Evolutionary conservation across 2,329 filamentous ascomycete genomes (phyloP), one percentile per base, ranked within the genome.

Genomic region (Dichotomopilus funicola): DNA sequence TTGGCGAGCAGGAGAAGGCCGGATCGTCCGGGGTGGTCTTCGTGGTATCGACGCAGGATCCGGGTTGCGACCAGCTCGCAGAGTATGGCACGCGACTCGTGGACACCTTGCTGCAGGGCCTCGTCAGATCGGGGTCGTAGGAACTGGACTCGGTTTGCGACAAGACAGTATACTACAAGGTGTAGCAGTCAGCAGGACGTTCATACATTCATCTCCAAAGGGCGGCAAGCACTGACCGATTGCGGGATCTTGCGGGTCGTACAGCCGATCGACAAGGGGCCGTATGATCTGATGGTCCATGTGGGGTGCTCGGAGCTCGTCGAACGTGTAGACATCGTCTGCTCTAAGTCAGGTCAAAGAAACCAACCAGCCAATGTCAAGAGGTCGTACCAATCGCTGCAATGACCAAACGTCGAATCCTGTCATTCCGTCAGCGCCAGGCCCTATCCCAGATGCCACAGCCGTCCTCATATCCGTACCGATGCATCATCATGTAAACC

Each of bases 91-190:
- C 86, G 78, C 1, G 86, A 87, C 9, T 82, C 74, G 63, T 86
- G 86, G 55, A 89, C 83, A 5, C 82, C 86, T 67, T 88, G 84
- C 61, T 87, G 83, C 58, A 87, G 79, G 43, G 81, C 75, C 59
- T 83, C 80, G 54, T 58, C 45, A 31, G 79, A 75, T 63, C 87
- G 84, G 62, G 88, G 83, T 44, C 83, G 79, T 36, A 87, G 73
- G 64, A 89, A 89, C 59, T 88, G 83, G 53, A 84, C 78, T 11
- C 84, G 77, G 63, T 89, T 89, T 55, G 87, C 85, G 33, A 89
- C 75, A 27, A 89, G 73, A 66, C 85, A 88, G 66, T 88, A 89
- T 0, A 88, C 83, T 82, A 34, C 11, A 5, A 34, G 19, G 11
- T 10, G 7, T 2, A 8, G 19, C 31, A 4, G 45, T 51, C n/a